Conservation (phyloP, 148 eudicot genomes). For the Rhododendron ferrugineum region DNA sequence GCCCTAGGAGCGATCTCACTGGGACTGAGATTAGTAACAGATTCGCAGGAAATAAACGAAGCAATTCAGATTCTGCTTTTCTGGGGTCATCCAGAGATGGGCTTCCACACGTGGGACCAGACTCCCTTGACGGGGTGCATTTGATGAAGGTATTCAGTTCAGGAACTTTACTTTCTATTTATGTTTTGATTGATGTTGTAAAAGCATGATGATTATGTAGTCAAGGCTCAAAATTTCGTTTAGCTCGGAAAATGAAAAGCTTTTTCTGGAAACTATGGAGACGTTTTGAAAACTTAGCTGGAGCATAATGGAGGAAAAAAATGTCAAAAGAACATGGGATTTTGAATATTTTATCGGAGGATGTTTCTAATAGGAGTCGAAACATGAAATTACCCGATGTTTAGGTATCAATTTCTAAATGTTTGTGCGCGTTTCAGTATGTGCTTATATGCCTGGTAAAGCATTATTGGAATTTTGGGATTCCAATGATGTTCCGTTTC, state of each 20-base stretch:
- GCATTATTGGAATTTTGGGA: not conserved
- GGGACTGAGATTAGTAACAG: conserved; percentile 44
- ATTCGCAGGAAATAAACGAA: conserved; percentile 45
- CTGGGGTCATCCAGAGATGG: conserved; percentile 49
- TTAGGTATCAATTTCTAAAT: not conserved
- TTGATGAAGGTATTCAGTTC: conserved; percentile 43
- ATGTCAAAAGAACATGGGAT: not conserved
- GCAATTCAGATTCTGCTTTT: conserved; percentile 49
- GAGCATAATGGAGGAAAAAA: not conserved
- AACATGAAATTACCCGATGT: not conserved
- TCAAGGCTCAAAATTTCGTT: not conserved
- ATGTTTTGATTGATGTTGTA: not conserved
- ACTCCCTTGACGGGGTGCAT: conserved; percentile 44
- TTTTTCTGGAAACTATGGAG: not conserved
- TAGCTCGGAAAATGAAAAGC: not conserved
- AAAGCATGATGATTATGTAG: not conserved
- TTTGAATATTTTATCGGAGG: not conserved
- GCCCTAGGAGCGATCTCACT: conserved; percentile 45
- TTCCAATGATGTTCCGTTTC: not conserved
- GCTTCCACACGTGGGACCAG: conserved; percentile 33
- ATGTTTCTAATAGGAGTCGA: not conserved
- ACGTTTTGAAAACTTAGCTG: not conserved
- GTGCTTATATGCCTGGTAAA: not conserved
- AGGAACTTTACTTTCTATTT: not conserved
- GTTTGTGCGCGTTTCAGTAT: not conserved